Percentiles rank a stretch among this genome's conserved stretches.
Conservation (phyloP, 2,329 filamentous ascomycete genomes). For the Xylariaceae sp. region DNA sequence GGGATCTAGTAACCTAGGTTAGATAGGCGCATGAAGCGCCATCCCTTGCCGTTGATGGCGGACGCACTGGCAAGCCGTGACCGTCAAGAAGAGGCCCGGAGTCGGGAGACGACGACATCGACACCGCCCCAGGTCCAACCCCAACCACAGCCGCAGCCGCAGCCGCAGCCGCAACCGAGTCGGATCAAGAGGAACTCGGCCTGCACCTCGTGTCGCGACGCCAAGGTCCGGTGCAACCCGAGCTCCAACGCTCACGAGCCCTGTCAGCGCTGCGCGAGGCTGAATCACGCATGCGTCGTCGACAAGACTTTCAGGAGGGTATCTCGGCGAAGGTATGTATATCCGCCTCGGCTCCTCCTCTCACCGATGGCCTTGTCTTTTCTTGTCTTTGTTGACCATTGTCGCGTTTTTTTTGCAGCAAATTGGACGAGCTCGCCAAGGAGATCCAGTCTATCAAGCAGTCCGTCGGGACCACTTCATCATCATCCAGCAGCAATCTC, state of each 20-base stretch:
- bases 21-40: conserved; percentile 18
- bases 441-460: conserved; percentile 52
- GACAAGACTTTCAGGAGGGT: conserved; percentile 31
- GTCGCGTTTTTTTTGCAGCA: too few species aligned
- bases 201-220: conserved; percentile 31
- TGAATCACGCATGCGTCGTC: conserved; percentile 26
- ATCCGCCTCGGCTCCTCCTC: neutral
- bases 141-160: too few species aligned
- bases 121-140: too few species aligned
- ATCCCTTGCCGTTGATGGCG: conserved; percentile 21
- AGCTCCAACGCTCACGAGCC: conserved; percentile 23
- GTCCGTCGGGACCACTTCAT: conserved; percentile 34
- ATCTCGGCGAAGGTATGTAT: conserved; percentile 28
- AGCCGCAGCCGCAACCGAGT: conserved; percentile 15
- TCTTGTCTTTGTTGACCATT: too few species aligned
- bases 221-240: conserved; percentile 33
- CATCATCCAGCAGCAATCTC: conserved; percentile 13
- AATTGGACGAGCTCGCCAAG: conserved; percentile 49
- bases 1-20: too few species aligned
- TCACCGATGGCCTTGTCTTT: too few species aligned
- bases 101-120: too few species aligned
- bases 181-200: conserved; percentile 31
- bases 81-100: too few species aligned
- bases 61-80: too few species aligned
- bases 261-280: conserved; percentile 30